These are phyloP conservation scores for Cenchrus americanus DNA, from an alignment of 176 grass and related monocot genomes.

Conservation along the genomic window DNA sequence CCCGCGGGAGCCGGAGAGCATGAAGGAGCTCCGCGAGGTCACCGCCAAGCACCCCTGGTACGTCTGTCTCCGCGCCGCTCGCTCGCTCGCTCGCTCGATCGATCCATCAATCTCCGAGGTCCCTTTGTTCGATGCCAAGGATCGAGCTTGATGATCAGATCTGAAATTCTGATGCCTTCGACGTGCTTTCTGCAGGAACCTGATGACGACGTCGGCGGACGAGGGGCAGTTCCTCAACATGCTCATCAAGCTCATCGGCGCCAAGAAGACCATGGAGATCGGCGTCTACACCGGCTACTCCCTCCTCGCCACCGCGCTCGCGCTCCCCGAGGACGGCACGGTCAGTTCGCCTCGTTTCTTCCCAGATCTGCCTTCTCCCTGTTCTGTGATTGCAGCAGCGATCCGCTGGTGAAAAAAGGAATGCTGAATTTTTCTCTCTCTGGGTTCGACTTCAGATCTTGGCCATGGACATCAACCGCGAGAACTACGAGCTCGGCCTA, in stretches of 20 bases:
- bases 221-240: slow-evolving; percentile 92
- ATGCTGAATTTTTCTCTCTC: too few relatives aligned
- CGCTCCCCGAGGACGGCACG: slow-evolving; percentile 88
- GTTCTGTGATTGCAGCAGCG: too few relatives aligned
- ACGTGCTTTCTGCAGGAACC: slow-evolving; percentile 46
- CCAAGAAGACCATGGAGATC: slow-evolving; percentile 99
- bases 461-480: slow-evolving; percentile 97
- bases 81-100: too few relatives aligned
- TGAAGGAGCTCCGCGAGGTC: slow-evolving; percentile 82
- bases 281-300: slow-evolving; percentile 99
- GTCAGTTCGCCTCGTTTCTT: not conserved
- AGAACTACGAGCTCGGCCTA: slow-evolving; percentile 90
- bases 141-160: not conserved
- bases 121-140: not conserved
- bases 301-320: slow-evolving; percentile 93
- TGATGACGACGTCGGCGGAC: slow-evolving; percentile 84
- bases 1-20: slow-evolving; percentile 80
- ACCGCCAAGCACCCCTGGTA: slow-evolving; percentile 83
- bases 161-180: not conserved
- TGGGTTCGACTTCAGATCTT: slow-evolving; percentile 51
- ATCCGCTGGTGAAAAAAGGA: not conserved
- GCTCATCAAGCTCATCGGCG: slow-evolving; percentile 87
- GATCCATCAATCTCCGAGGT: too few relatives aligned
- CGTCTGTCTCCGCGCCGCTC: not conserved
- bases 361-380: slow-evolving; percentile 31